Evolutionary conservation across 331 rosid genomes (phyloP).

Genomic region (Rhamnella rubrinervis): DNA sequence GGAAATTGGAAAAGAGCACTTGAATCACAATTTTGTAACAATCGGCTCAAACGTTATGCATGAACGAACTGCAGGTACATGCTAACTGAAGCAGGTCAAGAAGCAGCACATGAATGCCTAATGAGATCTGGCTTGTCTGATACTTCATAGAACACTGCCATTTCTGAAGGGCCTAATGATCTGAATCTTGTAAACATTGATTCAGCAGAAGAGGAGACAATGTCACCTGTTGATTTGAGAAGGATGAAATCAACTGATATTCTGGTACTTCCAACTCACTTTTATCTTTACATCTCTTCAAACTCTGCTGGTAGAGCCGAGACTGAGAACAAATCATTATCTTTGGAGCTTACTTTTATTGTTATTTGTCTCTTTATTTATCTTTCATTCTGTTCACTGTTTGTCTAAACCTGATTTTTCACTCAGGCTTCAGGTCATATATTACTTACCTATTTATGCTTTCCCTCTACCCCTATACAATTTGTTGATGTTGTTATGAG

Average conservation of each 20-base stretch:
- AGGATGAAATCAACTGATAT: conserved; percentile 44
- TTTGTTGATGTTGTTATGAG: too few relatives aligned
- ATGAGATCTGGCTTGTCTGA: conserved; percentile 72
- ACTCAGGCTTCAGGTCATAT: too few relatives aligned
- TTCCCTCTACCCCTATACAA: too few relatives aligned
- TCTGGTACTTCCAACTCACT: conserved; percentile 34
- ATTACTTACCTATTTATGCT: too few relatives aligned
- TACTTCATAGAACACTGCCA: conserved; percentile 36
- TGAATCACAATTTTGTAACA: conserved; percentile 3
- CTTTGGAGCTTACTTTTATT: not conserved
- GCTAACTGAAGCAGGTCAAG: conserved; percentile 89
- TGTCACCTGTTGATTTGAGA: conserved; percentile 31
- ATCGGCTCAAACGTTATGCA: conserved; percentile 10
- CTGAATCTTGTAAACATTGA: conserved; percentile 32
- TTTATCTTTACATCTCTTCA: not conserved
- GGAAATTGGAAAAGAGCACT: not conserved
- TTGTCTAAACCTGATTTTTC: too few relatives aligned
- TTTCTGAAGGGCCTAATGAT: conserved; percentile 37
- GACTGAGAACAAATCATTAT: not conserved
- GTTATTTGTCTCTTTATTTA: too few relatives aligned
- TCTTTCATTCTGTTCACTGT: too few relatives aligned
- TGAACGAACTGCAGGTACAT: conserved; percentile 60
- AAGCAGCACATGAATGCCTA: conserved; percentile 79
- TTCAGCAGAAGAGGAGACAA: conserved; percentile 43
- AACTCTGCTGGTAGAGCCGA: not conserved